phyloP scores from a whole-genome alignment of 192 early-diverging fungal genomes.

The Phycomyces blakesleeanus region DNA sequence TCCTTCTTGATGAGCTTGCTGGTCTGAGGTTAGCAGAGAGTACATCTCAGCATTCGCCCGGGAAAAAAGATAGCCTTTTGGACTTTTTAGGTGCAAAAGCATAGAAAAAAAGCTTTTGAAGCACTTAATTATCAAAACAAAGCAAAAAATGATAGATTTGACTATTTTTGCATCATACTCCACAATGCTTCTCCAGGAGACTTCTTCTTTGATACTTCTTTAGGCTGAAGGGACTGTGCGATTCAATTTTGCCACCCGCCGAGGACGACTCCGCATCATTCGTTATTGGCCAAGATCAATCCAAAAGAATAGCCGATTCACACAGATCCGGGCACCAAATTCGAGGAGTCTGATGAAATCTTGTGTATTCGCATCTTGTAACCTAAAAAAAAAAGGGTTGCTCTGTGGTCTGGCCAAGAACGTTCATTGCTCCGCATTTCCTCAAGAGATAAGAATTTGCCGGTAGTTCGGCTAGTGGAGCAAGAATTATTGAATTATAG shows the following conservation, averaged over 20 bases:
- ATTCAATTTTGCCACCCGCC: not conserved
- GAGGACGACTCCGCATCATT: not conserved
- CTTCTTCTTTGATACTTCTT: too few species aligned
- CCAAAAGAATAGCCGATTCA: not conserved
- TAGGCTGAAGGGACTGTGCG: not conserved
- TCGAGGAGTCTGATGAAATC: not conserved
- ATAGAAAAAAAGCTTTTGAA: not conserved
- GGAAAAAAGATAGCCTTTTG: not conserved
- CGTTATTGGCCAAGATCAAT: not conserved
- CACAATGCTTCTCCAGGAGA: too few species aligned
- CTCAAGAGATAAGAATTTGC: too few species aligned
- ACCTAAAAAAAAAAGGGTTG: not conserved
- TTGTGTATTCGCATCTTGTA: not conserved
- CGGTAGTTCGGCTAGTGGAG: too few species aligned
- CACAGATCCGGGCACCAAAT: constrained; percentile 1
- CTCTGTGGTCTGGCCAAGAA: too few species aligned
- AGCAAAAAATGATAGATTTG: not conserved
- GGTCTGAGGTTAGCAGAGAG: not conserved
- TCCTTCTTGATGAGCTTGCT: not conserved
- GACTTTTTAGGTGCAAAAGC: too few species aligned
- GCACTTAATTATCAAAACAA: not conserved
- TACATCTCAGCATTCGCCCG: not conserved
- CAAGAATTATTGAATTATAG: too few species aligned
- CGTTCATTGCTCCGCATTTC: too few species aligned
- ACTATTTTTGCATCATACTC: too few species aligned